Base-by-base conservation (phyloP, 2,329 filamentous ascomycete species). In the Stagonosporopsis cucurbitacearum region DNA sequence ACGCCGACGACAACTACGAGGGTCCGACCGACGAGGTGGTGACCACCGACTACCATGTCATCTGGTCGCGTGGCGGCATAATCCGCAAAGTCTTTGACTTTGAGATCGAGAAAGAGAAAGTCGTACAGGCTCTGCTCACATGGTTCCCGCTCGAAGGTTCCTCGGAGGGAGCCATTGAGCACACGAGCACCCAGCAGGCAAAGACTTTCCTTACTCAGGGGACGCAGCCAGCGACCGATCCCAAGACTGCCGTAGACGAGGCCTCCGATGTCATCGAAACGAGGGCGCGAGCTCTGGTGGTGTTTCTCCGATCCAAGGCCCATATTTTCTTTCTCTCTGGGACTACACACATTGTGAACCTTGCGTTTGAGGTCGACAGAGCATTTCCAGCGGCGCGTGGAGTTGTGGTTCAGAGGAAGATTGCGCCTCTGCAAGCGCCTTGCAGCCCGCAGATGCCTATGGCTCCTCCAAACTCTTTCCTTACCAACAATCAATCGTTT, bases 241-340 rank as follows among this genome's bases (percentile, higher is more conserved):
- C 66, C 30, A 66, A 67, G 46, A 63, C 50, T 39, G 60, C 64
- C 6, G 43, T 42, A 42, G 59, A 65, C 17, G 60, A 61, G 25
- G 41, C 60, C 19, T 58, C 64, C n/a, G 59, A 54, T 37, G 58
- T 62, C 6, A 36, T 63, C 6, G 67, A 75, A 54, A 60, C 63
- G 19, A 68, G 57, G 36, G 75, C 62, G 71, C 79, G 67, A 71
- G 92, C 94, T 4, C 79, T 99, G 58, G 91, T 98, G 7, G 90
- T 99, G 45, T 90, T 98, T 64, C 85, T 99, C 63, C 93, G 91
- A 76, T 93, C 91, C 0, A 94, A 98, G 71, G 92, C 91, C 20
- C 94, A 98, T 72, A 86, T 99, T 62, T 96, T 93, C 80, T 97
- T 96, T 72, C 84, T 98, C 33, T 86, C 90, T 2, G 94, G 94